Percentiles rank a stretch among this genome's conserved stretches.
Conservation (phyloP, 495 filamentous ascomycete species). For the Annulohypoxylon moriforme region DNA sequence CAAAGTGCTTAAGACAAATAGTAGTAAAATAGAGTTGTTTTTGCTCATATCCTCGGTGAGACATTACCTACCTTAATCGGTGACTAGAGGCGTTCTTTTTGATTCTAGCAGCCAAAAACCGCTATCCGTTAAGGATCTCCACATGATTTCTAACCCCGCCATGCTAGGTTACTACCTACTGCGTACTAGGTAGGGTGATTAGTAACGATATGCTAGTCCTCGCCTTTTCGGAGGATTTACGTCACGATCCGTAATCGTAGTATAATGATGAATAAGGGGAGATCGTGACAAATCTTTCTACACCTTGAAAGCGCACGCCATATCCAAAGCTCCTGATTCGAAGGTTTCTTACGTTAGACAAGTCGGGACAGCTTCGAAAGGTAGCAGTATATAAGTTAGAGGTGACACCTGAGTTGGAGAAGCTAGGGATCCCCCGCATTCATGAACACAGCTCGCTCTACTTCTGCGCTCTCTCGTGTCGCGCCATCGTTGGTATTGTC, state of each 20-base stretch:
- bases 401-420: neutral
- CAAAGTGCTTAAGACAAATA: slow-evolving; percentile 22
- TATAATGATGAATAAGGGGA: slow-evolving; percentile 27
- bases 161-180: too few relatives aligned
- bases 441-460: slow-evolving; percentile 24
- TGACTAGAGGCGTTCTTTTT: neutral
- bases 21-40: slow-evolving; percentile 32
- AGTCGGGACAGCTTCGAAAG: slow-evolving; percentile 1
- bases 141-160: neutral
- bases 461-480: slow-evolving; percentile 9
- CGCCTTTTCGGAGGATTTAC: slow-evolving; percentile 21
- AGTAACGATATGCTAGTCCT: slow-evolving; percentile 4
- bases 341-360: neutral
- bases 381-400: slow-evolving; percentile 7
- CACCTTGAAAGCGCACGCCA: slow-evolving; percentile 22
- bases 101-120: neutral
- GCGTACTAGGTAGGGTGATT: slow-evolving; percentile 12
- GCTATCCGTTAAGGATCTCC: neutral
- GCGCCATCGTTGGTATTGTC: neutral
- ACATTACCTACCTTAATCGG: neutral
- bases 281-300: slow-evolving; percentile 35
- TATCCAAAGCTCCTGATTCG: slow-evolving; percentile 21
- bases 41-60: neutral
- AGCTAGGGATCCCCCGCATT: slow-evolving; percentile 24
- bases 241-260: slow-evolving; percentile 44